These are phyloP conservation scores for Pisolithus tinctorius DNA, from an alignment of 768 basidiomycete genomes.

Conservation along the genomic window DNA sequence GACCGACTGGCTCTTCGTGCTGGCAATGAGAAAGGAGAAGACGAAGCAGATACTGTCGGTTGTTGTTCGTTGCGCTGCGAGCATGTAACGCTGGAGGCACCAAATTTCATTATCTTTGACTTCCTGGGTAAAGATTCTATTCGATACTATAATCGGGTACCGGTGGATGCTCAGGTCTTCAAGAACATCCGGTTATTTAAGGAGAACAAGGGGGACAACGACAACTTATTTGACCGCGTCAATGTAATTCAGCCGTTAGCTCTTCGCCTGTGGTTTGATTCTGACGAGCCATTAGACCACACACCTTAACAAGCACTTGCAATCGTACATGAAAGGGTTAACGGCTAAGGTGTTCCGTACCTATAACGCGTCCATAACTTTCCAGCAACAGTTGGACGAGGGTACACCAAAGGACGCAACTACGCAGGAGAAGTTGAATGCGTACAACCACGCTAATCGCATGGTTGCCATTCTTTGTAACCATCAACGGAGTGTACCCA, in stretches of 20 bases:
- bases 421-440: conserved; percentile 93
- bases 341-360: conserved; percentile 99
- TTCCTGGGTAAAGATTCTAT: conserved; percentile 99
- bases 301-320: conserved; percentile 85
- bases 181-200: conserved; percentile 99
- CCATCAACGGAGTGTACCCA: conserved; percentile 93
- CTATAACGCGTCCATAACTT: conserved; percentile 95
- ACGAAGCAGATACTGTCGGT: conserved; percentile 98
- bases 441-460: conserved; percentile 96
- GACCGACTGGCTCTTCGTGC: conserved; percentile 95
- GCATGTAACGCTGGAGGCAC: conserved; percentile 88
- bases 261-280: conserved; percentile 12
- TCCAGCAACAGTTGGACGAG: conserved; percentile 84
- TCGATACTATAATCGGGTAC: conserved; percentile 88
- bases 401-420: conserved; percentile 62
- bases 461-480: conserved; percentile 97
- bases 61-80: conserved; percentile 97
- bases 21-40: conserved; percentile 99
- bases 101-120: conserved; percentile 87
- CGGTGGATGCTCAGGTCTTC: conserved; percentile 89
- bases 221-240: conserved; percentile 92
- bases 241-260: conserved; percentile 42
- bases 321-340: conserved; percentile 91
- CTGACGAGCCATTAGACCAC: conserved; percentile 49
- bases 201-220: conserved; percentile 80